Evolutionary conservation across 345 rosid genomes (phyloP).

Genomic region (Psidium friedrichsthalianum): DNA sequence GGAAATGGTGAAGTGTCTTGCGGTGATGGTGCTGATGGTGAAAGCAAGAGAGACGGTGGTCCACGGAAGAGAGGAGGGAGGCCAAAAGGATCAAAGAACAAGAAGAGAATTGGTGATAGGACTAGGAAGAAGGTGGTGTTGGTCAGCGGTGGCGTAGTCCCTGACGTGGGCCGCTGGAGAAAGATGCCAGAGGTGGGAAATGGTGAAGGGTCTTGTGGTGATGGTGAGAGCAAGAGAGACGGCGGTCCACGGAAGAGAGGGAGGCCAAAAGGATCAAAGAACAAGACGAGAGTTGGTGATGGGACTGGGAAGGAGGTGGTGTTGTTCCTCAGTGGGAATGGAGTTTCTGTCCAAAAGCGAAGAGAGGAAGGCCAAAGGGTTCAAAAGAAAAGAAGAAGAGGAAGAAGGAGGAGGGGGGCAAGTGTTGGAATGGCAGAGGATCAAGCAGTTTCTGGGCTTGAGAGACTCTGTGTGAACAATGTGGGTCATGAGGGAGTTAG

Average conservation of each 20-base stretch:
- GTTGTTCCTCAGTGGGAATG: not conserved
- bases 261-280: conserved; percentile 3
- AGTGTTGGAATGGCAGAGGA: not conserved
- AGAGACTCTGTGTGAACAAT: not conserved
- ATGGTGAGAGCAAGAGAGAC: not conserved
- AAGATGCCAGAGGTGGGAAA: too few relatives aligned
- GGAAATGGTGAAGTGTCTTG: too few relatives aligned
- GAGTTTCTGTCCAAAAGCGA: not conserved
- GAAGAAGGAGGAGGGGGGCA: not conserved
- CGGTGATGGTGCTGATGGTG: too few relatives aligned
- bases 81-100: too few relatives aligned
- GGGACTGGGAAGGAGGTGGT: not conserved
- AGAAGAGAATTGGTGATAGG: too few relatives aligned
- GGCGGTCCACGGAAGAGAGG: not conserved
- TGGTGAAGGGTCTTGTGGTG: too few relatives aligned
- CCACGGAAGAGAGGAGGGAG: too few relatives aligned
- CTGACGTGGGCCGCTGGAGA: too few relatives aligned
- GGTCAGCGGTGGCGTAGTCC: not conserved
- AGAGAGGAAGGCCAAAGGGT: conserved; percentile 9
- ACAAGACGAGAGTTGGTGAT: not conserved
- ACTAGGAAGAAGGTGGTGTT: too few relatives aligned
- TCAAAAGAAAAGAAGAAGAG: not conserved
- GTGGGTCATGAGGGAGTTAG: not conserved
- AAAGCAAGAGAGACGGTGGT: too few relatives aligned
- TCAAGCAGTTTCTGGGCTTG: not conserved